phyloP scores from a whole-genome alignment of 148 eudicot genomes.

The Cornus kousa region DNA sequence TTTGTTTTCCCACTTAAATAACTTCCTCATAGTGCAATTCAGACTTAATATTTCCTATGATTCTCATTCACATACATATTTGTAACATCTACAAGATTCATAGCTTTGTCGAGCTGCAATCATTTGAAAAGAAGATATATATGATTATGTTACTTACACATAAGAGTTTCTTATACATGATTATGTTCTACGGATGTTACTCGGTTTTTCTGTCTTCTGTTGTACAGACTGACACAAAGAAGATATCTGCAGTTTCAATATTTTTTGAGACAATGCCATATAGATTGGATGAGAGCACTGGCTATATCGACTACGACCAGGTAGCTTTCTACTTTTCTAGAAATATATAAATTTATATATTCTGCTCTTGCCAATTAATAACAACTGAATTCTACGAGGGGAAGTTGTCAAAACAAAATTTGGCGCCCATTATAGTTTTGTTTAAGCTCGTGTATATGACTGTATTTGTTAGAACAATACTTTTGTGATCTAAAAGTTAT shows the following conservation, averaged over 20 bases:
- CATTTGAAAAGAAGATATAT: too few species aligned
- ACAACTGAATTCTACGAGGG: too few species aligned
- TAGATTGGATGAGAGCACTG: slow-evolving; percentile 91
- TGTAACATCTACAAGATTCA: neutral
- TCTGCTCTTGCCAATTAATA: too few species aligned
- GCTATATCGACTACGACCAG: slow-evolving; percentile 95
- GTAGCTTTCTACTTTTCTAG: slow-evolving; percentile 29
- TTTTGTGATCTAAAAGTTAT: neutral
- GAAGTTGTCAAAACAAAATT: too few species aligned
- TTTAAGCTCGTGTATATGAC: neutral
- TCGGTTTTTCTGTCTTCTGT: neutral
- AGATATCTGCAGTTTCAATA: slow-evolving; percentile 93
- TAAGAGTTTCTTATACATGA: neutral
- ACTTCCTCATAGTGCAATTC: neutral
- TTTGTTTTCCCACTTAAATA: neutral
- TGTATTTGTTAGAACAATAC: neutral
- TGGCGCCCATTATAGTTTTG: neutral
- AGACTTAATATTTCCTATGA: too few species aligned
- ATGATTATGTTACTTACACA: too few species aligned
- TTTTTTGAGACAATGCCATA: slow-evolving; percentile 99
- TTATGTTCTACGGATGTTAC: neutral
- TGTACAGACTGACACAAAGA: slow-evolving; percentile 95
- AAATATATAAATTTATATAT: too few species aligned
- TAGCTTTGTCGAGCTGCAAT: neutral
- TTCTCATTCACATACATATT: neutral